Conservation (phyloP, 345 rosid species). For the Salix brachista region DNA sequence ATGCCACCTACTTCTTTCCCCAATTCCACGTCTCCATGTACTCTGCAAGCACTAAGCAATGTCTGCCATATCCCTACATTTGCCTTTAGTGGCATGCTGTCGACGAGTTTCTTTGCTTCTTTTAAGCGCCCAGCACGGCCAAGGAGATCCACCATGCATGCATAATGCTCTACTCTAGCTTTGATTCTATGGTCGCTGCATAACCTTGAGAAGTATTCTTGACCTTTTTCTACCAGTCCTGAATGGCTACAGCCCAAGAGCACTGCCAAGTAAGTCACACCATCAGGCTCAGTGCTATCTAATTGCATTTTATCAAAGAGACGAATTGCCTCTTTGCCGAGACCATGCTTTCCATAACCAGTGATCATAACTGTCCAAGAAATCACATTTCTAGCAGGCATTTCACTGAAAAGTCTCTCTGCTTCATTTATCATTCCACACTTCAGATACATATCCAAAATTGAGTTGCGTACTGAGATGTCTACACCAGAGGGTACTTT, state of each 20-base stretch:
- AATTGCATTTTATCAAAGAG: slow-evolving; percentile 51
- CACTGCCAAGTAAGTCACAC: slow-evolving; percentile 69
- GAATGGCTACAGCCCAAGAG: slow-evolving; percentile 91
- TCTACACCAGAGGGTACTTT: slow-evolving; percentile 66
- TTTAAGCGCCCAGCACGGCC: slow-evolving; percentile 69
- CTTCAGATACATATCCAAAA: slow-evolving; percentile 87
- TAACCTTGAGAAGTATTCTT: slow-evolving; percentile 49
- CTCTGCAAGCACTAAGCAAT: slow-evolving; percentile 74
- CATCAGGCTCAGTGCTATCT: slow-evolving; percentile 58
- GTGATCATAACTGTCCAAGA: slow-evolving; percentile 92
- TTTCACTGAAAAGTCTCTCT: slow-evolving; percentile 46
- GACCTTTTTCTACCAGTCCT: slow-evolving; percentile 64
- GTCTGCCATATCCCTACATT: slow-evolving; percentile 84
- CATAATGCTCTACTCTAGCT: slow-evolving; percentile 73
- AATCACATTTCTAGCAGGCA: slow-evolving; percentile 60
- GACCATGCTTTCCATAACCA: slow-evolving; percentile 88
- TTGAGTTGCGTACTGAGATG: slow-evolving; percentile 60
- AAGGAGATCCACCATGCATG: slow-evolving; percentile 81
- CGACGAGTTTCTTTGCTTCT: slow-evolving; percentile 66
- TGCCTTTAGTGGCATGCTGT: slow-evolving; percentile 61
- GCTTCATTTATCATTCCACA: slow-evolving; percentile 76
- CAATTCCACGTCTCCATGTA: slow-evolving; percentile 60
- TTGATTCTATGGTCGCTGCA: slow-evolving; percentile 33
- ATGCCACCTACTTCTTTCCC: slow-evolving; percentile 63
- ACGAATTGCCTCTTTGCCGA: slow-evolving; percentile 54